Percentiles rank a stretch among this genome's conserved stretches.
Evolutionary conservation across 768 basidiomycete species (phyloP).

Genomic region (Cystobasidiopsis lactophilus): DNA sequence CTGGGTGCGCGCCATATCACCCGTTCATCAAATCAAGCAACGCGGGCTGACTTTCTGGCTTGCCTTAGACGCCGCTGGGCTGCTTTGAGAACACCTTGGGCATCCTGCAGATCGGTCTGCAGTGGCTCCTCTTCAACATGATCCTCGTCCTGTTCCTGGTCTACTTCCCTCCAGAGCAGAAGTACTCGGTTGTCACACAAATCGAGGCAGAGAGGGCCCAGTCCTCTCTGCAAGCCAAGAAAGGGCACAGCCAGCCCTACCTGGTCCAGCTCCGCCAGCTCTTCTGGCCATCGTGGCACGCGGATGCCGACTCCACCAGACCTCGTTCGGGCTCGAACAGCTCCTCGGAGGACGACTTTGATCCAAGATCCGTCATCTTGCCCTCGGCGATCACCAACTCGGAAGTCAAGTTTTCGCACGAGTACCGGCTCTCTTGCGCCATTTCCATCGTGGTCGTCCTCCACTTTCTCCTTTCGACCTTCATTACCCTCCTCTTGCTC

Average conservation of each 20-base stretch:
- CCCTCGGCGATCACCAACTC: constrained; percentile 11
- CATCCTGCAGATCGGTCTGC: constrained; percentile 53
- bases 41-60: not conserved
- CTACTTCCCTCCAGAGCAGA: constrained; percentile 71
- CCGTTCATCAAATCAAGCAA: not conserved
- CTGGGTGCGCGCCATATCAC: constrained; percentile 35
- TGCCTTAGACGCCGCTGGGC: constrained; percentile 16
- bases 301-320: not conserved
- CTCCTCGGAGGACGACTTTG: constrained; percentile 1
- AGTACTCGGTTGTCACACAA: constrained; percentile 30
- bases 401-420: constrained; percentile 22
- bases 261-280: constrained; percentile 23
- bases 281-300: constrained; percentile 16
- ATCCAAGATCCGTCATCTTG: constrained; percentile 10
- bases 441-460: constrained; percentile 47
- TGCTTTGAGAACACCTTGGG: constrained; percentile 67
- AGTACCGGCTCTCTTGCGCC: constrained; percentile 57
- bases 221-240: not conserved
- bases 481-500: constrained; percentile 41
- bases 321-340: not conserved
- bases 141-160: constrained; percentile 74
- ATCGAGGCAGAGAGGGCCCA: not conserved
- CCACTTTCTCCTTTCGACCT: constrained; percentile 40
- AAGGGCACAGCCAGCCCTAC: constrained; percentile 46
- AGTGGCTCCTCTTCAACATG: constrained; percentile 63